These are phyloP conservation scores for Vaccinium macrocarpon DNA, from an alignment of 148 eudicot species.

Conservation along the genomic window DNA sequence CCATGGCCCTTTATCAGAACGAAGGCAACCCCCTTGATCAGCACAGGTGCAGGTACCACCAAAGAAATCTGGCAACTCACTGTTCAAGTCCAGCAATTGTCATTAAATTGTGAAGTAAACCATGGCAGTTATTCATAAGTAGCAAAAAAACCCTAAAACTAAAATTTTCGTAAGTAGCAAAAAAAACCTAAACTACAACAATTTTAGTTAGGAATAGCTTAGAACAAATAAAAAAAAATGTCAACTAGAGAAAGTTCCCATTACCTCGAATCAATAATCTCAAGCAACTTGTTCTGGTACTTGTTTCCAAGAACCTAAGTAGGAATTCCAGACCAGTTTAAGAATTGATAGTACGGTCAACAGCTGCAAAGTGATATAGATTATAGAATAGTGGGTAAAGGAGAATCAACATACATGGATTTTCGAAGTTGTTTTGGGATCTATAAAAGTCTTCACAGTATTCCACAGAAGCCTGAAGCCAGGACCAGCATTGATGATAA, in stretches of 20 bases:
- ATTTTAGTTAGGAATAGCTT: constrained; percentile 2
- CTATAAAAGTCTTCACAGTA: constrained; percentile 78
- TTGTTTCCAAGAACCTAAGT: constrained; percentile 86
- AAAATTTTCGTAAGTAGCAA: no score
- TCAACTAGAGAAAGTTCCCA: constrained; percentile 15
- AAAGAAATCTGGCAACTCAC: constrained; percentile 91
- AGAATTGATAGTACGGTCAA: not conserved
- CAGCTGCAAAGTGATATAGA: constrained; percentile 2
- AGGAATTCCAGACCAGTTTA: constrained; percentile 13
- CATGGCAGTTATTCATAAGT: not conserved
- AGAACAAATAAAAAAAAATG: constrained; percentile 1
- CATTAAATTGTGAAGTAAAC: not conserved
- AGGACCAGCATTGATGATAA: constrained; percentile 93
- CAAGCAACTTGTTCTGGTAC: constrained; percentile 85
- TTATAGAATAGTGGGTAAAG: not conserved
- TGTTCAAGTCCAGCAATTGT: constrained; percentile 27
- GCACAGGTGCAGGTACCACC: constrained; percentile 90
- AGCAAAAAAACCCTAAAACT: not conserved
- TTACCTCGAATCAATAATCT: constrained; percentile 86
- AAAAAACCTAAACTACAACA: not conserved
- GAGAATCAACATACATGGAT: constrained; percentile 59
- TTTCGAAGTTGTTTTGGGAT: constrained; percentile 90
- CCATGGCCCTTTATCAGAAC: constrained; percentile 96
- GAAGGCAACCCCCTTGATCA: constrained; percentile 82
- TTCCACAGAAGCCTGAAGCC: constrained; percentile 96